phyloP scores from a whole-genome alignment of 2,329 filamentous ascomycete genomes.

The Penicillium freii region DNA sequence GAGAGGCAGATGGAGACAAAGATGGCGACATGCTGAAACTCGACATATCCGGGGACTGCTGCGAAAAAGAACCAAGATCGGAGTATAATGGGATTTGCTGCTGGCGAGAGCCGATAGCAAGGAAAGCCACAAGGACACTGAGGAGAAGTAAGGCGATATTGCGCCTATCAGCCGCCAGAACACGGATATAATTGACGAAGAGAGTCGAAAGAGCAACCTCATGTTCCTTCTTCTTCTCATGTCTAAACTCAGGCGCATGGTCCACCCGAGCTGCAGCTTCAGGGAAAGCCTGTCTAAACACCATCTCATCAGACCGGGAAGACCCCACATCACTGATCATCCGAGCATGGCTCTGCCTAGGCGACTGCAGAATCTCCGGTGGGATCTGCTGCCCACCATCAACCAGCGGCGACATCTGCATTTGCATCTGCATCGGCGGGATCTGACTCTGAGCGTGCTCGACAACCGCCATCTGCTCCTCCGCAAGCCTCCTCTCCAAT shows the following conservation, averaged over 20 bases:
- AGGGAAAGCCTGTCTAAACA: background rate
- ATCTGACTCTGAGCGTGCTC: constrained; percentile 7
- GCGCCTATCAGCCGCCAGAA: constrained; percentile 53
- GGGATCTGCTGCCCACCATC: background rate
- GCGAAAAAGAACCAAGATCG: constrained; percentile 18
- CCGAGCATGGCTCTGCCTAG: constrained; percentile 10
- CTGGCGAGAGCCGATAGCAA: constrained; percentile 10
- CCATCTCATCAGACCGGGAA: background rate
- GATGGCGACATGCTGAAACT: background rate
- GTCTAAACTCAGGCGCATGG: constrained; percentile 6
- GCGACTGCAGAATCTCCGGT: constrained; percentile 5
- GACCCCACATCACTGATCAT: constrained; percentile 13
- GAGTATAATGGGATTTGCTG: background rate
- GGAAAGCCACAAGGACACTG: constrained; percentile 16
- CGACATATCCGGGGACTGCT: background rate
- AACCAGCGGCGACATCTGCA: constrained; percentile 1
- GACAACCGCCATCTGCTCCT: constrained; percentile 39
- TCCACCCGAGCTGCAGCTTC: constrained; percentile 10
- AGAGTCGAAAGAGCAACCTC: constrained; percentile 54
- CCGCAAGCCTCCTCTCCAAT: constrained; percentile 46
- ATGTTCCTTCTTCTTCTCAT: constrained; percentile 10
- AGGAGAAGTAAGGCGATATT: constrained; percentile 44
- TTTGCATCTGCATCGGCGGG: constrained; percentile 9
- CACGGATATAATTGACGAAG: constrained; percentile 53
- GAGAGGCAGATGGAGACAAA: background rate